phyloP scores from a whole-genome alignment of 768 basidiomycete species.

The Coprinopsis sp. region DNA sequence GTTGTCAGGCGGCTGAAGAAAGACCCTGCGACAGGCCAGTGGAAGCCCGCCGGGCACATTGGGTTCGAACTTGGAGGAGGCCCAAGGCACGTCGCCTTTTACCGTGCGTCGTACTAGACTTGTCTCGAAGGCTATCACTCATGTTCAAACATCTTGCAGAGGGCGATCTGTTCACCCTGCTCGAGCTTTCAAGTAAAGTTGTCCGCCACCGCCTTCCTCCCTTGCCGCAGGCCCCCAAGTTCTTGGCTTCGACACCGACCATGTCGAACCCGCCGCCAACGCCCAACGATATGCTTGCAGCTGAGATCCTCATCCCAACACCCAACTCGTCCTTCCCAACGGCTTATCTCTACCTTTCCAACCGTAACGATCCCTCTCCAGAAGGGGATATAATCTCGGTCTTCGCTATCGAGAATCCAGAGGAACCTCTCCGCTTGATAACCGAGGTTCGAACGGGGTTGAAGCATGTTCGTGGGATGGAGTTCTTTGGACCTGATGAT shows the following conservation, averaged over 20 bases:
- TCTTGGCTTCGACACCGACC: slow-evolving; percentile 43
- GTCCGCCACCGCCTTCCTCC: slow-evolving; percentile 50
- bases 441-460: slow-evolving; percentile 66
- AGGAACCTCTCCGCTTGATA: slow-evolving; percentile 41
- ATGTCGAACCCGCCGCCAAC: slow-evolving; percentile 41
- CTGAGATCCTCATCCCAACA: slow-evolving; percentile 61
- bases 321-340: slow-evolving; percentile 48
- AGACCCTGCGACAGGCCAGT: slow-evolving; percentile 32
- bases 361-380: slow-evolving; percentile 65
- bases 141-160: slow-evolving; percentile 32
- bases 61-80: slow-evolving; percentile 54
- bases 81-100: slow-evolving; percentile 62
- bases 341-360: slow-evolving; percentile 67
- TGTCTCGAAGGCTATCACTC: background rate
- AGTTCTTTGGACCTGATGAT: slow-evolving; percentile 57
- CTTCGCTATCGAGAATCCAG: slow-evolving; percentile 48
- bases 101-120: slow-evolving; percentile 40
- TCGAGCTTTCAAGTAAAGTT: slow-evolving; percentile 60
- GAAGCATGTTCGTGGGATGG: slow-evolving; percentile 65
- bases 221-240: slow-evolving; percentile 34
- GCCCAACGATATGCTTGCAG: slow-evolving; percentile 53
- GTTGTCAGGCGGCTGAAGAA: slow-evolving; percentile 54
- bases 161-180: slow-evolving; percentile 57
- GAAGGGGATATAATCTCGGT: slow-evolving; percentile 72
- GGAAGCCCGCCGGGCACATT: slow-evolving; percentile 48